Evolutionary conservation across 2,329 filamentous ascomycete genomes (phyloP), one percentile per base, ranked within the genome.

Genomic region (Botrytis aclada): DNA sequence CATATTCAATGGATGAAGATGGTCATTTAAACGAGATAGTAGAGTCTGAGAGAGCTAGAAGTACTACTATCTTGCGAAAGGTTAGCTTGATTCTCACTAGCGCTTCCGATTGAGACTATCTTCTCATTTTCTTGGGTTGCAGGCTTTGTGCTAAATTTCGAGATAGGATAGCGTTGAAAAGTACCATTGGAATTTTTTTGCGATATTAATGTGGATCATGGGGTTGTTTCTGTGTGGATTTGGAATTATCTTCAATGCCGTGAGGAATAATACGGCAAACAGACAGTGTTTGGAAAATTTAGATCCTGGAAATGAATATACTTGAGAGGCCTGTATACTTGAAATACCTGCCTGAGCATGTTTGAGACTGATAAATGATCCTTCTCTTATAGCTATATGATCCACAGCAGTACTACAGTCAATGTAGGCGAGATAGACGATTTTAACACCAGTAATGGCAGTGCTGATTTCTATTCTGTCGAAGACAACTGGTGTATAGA

Each of bases 321-420:
- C 1, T 18, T 56, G 45, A 67, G 25, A 10, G 20, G 29, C 9
- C 12, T 20, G 39, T 69, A 3, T 20, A 56, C 1, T 18, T 56
- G 45, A 67, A 34, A 10, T n/a, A 39, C 9, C 12, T 20, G 39
- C 25, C 20, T 51, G 22, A 18, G 12, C 29, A 58, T 18, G 10
- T 37, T 54, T 22, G 14, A 66, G 8, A 25, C 25, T 4, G 20
- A 20, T 37, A 20, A 51, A 66, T 29, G 45, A 29, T 54, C 14
- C 37, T n/a, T 8, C 20, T 22, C 37, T 12, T 9, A 12, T 29
- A 4, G 10, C 45, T 39, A 34, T 45, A 22, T 2, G 8, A 20
- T 10, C 12, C 14, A 0, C n/a, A 25, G 14, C 0, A 34, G 4
- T 34, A 34, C 8, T 7, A 34, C 8, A 10, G 16, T 45, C 5